Base-by-base conservation (phyloP, 2,329 filamentous ascomycete species). In the Claviceps spartinae region DNA sequence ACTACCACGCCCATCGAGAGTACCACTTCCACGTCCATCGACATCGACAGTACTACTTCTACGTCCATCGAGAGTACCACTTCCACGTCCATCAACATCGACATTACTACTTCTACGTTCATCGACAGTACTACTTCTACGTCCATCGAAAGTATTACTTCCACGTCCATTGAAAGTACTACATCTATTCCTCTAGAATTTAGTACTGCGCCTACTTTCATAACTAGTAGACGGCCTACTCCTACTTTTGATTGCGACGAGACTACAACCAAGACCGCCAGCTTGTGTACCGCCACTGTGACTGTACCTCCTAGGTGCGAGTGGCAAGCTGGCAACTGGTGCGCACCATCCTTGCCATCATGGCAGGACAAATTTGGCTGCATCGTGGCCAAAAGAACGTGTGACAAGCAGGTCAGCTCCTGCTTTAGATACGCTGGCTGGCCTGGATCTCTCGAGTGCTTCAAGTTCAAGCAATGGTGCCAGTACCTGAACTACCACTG, bases 301-400 rank as follows among this genome's bases (percentile, higher is more conserved):
- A 67, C 70, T 11, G 61, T 70, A 24, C 70, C 74, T 9, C 63
- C 73, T 47, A 67, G 64, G 34, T 79, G 76, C 63, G 76, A 79
- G 61, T 79, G 76, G 63, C 66, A 72, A 56, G 73, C 72, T 56
- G 77, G 77, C 47, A 71, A 69, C 54, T 80, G 76, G 75, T 78
- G 75, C 60, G 70, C 70, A 40, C 68, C 67, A 46, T 68, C 74
- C 14, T 61, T 79, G 13, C 76, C 75, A 24, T 64, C 71, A 57
- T 80, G 71, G 65, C 61, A 62, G 42, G 67, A 76, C 59, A 56
- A 65, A 52, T 55, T 60, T 43, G 62, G 63, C 46, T 80, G 77
- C 62, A 59, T 64, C 48, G 57, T 56, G 9, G 69, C 72, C 22
- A 68, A 67, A 56, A 69, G 71, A 52, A 70, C 67, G 51, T 77